Base-by-base conservation (phyloP, 129 eudicot genomes). In the Lactuca saligna region DNA sequence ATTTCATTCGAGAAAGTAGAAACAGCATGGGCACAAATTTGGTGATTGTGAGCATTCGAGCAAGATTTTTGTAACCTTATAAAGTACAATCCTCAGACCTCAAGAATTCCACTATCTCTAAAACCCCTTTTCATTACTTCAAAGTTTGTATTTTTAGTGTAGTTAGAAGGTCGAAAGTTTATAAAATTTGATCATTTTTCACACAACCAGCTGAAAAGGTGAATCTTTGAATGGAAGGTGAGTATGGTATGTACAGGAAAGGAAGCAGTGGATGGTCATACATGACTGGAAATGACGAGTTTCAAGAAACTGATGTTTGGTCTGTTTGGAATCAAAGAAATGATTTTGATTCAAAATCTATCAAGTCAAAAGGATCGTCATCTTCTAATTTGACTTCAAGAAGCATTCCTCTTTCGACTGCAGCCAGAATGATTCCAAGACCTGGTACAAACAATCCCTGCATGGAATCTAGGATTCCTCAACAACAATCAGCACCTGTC, bases 241-340 rank as follows among this genome's bases (percentile, higher is more conserved):
- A 81, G 70, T 76, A 81, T 54, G 70, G 46, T 58, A 48, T 83
- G 78, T 86, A 83, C 77, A 73, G 83, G 35, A 82, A 37, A 81
- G 89, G 89, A 29, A 85, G 74, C 75, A 79, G 84, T 57, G 84
- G 82, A 15, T 81, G 93, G 96, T 65, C 86, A 66, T 59, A 54
- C 69, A 72, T 78, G 75, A 16, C 54, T 75, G 82, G 86, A 68
- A 80, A 77, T 57, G 95, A 81, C 57, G 95, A 90, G 65, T 83
- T 76, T 66, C 84, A 84, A 70, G 97, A 90, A 79, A 76, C 81
- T 57, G 97, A 90, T 70, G 77, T 90, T 8, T 90, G 97, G 97
- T 79, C 70, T 32, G 84, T 82, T 69, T 35, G 68, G 51, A 75
- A 66, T 10, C 81, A 71, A 70, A 78, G 66, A 42, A 65, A 71